Percentiles rank a stretch among this genome's conserved stretches.
These are phyloP conservation scores for Botryotinia convoluta DNA, from an alignment of 2,329 filamentous ascomycete genomes.

Conservation along the genomic window DNA sequence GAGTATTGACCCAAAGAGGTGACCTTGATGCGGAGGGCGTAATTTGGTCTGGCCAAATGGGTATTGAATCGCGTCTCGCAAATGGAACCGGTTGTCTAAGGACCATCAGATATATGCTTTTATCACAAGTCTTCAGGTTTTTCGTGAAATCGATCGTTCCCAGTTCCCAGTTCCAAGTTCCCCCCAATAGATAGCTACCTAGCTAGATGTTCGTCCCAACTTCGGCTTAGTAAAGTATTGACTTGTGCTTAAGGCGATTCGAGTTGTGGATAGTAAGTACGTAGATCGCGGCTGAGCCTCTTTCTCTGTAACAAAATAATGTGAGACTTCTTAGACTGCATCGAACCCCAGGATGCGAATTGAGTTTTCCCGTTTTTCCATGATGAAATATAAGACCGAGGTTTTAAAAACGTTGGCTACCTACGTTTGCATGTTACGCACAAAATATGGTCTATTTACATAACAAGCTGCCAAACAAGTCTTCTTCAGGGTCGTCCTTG, in stretches of 20 bases:
- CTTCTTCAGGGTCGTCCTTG: not conserved
- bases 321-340: not conserved
- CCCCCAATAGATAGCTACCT: not conserved
- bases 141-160: not conserved
- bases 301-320: not conserved
- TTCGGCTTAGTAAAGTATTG: not conserved
- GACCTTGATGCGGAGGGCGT: conserved; percentile 14
- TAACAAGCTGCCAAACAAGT: not conserved
- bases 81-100: not conserved
- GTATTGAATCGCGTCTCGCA: not conserved
- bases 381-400: conserved; percentile 4
- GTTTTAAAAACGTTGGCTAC: not conserved
- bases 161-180: not conserved
- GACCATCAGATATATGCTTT: not conserved
- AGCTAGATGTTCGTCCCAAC: not conserved
- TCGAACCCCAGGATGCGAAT: conserved; percentile 2
- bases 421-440: not conserved
- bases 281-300: conserved; percentile 10
- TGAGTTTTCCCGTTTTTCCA: not conserved
- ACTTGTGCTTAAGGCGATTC: not conserved
- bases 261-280: not conserved
- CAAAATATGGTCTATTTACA: not conserved
- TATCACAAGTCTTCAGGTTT: not conserved
- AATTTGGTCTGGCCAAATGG: conserved; percentile 14
- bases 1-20: conserved; percentile 7